A percentile compares a stretch with the other conserved stretches of the same genome.
These are phyloP conservation scores for Lyophyllum semitale DNA, from an alignment of 768 basidiomycete genomes.

Conservation along the genomic window DNA sequence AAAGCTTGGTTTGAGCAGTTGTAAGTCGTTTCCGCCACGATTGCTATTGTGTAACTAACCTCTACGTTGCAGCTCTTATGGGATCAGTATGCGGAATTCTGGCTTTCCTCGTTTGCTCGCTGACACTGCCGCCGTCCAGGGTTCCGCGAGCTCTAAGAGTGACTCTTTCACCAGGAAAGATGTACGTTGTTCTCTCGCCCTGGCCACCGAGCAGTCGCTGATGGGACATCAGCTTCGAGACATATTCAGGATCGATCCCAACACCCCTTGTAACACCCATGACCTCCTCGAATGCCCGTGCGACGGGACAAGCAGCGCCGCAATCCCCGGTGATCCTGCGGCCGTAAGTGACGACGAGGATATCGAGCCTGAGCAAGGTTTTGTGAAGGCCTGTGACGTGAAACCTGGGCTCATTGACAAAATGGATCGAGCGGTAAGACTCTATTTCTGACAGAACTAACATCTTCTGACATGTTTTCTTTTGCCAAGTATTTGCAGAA, in stretches of 20 bases:
- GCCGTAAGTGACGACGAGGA: conserved; percentile 26
- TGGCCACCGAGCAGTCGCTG: not conserved
- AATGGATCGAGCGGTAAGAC: conserved; percentile 53
- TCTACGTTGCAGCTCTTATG: conserved; percentile 57
- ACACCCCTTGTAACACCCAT: conserved; percentile 88
- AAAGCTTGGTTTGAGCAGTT: conserved; percentile 87
- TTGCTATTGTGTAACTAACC: not conserved
- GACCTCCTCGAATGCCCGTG: conserved; percentile 87
- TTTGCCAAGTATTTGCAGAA: conserved; percentile 66
- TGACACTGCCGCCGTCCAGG: conserved; percentile 24
- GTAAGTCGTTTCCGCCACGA: conserved; percentile 41
- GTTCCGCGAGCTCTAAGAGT: conserved; percentile 54
- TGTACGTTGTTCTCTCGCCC: conserved; percentile 44
- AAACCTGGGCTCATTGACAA: conserved; percentile 43
- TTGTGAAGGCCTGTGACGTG: conserved; percentile 67
- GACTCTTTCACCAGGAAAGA: conserved; percentile 89
- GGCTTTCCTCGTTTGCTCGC: not conserved
- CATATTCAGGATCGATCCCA: conserved; percentile 84
- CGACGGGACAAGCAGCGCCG: conserved; percentile 26
- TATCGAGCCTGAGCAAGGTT: conserved; percentile 43
- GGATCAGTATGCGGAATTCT: conserved; percentile 51
- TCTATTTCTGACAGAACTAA: not conserved
- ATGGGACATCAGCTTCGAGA: conserved; percentile 70
- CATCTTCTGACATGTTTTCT: conserved; percentile 11
- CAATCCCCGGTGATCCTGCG: conserved; percentile 14